Conservation (phyloP, 1,284 basidiomycete genomes). For the Clitocybe nebularis region DNA sequence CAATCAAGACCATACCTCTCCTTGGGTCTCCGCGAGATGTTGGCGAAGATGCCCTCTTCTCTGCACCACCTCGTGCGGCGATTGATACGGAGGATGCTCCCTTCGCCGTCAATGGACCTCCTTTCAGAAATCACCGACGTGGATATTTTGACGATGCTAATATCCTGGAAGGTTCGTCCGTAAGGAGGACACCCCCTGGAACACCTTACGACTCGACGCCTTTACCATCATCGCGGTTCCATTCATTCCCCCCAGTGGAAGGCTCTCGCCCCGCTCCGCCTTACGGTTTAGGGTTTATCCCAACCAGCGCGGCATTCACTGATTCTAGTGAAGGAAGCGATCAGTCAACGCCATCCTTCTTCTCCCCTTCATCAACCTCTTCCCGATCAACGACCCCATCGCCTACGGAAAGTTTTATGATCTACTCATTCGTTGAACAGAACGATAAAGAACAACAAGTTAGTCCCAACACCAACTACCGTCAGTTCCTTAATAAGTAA, state of each 20-base stretch:
- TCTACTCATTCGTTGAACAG: conserved; percentile 13
- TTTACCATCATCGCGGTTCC: conserved; percentile 21
- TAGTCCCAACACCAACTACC: conserved; percentile 43
- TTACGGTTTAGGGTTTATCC: conserved; percentile 8
- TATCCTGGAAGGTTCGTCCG: conserved; percentile 9
- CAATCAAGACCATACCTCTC: conserved; percentile 14
- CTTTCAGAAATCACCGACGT: conserved; percentile 41
- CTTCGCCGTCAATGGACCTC: conserved; percentile 17
- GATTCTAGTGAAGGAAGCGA: conserved; percentile 39
- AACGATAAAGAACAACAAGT: conserved; percentile 17
- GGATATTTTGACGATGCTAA: conserved; percentile 40
- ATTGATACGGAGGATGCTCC: conserved; percentile 27
- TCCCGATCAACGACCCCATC: conserved; percentile 34
- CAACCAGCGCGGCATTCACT: conserved; percentile 17
- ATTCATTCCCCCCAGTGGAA: conserved; percentile 35
- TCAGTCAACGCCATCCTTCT: conserved; percentile 52
- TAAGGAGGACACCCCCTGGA: conserved; percentile 41
- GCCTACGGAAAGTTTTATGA: conserved; percentile 20
- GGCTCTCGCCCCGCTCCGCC: conserved; percentile 8
- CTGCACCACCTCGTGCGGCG: conserved; percentile 17
- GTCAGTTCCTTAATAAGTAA: conserved; percentile 60
- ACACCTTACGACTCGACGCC: conserved; percentile 25
- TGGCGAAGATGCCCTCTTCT: conserved; percentile 28
- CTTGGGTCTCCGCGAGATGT: conserved; percentile 42
- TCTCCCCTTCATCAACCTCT: conserved; percentile 38